These are phyloP conservation scores for Chaetomium sp. DNA, from an alignment of 2,329 filamentous ascomycete species.

Conservation along the genomic window DNA sequence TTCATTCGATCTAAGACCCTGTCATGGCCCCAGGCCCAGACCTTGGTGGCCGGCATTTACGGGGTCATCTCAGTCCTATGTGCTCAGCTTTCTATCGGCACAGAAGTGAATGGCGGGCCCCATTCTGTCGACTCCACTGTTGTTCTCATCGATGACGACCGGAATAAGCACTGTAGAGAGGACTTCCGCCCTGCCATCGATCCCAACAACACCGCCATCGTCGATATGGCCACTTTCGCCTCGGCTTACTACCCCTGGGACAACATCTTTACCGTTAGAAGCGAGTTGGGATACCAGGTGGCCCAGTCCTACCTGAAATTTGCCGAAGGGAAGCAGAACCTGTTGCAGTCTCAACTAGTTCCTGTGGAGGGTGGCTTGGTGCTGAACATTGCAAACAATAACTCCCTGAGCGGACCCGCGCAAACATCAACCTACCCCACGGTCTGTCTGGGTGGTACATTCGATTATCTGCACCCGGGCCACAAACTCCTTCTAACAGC, in stretches of 20 bases:
- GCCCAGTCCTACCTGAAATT: slow-evolving; percentile 43
- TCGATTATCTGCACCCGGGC: slow-evolving; percentile 90
- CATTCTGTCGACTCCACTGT: slow-evolving; percentile 72
- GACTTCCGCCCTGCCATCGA: slow-evolving; percentile 34
- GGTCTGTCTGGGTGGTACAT: slow-evolving; percentile 85
- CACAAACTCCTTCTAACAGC: slow-evolving; percentile 97
- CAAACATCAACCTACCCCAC: slow-evolving; percentile 43
- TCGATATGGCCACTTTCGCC: slow-evolving; percentile 47
- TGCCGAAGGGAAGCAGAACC: slow-evolving; percentile 39
- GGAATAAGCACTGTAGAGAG: slow-evolving; percentile 26
- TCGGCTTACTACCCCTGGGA: slow-evolving; percentile 54
- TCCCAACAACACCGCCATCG: slow-evolving; percentile 40
- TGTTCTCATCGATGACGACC: slow-evolving; percentile 61
- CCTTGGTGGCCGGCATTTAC: slow-evolving; percentile 71
- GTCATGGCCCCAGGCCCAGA: slow-evolving; percentile 63
- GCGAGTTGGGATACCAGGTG: slow-evolving; percentile 56
- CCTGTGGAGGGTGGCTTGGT: slow-evolving; percentile 48
- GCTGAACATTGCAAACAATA: slow-evolving; percentile 30
- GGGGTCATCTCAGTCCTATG: slow-evolving; percentile 69
- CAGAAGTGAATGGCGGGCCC: slow-evolving; percentile 50
- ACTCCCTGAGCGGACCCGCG: slow-evolving; percentile 13
- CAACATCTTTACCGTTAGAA: slow-evolving; percentile 58
- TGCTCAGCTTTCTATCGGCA: slow-evolving; percentile 53
- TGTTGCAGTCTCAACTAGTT: slow-evolving; percentile 46
- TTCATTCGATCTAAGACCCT: slow-evolving; percentile 45